Percentiles rank a stretch among this genome's conserved stretches.
These are phyloP conservation scores for Pseudovirgaria hyperparasitica DNA, from an alignment of 2,329 filamentous ascomycete genomes.

Conservation along the genomic window DNA sequence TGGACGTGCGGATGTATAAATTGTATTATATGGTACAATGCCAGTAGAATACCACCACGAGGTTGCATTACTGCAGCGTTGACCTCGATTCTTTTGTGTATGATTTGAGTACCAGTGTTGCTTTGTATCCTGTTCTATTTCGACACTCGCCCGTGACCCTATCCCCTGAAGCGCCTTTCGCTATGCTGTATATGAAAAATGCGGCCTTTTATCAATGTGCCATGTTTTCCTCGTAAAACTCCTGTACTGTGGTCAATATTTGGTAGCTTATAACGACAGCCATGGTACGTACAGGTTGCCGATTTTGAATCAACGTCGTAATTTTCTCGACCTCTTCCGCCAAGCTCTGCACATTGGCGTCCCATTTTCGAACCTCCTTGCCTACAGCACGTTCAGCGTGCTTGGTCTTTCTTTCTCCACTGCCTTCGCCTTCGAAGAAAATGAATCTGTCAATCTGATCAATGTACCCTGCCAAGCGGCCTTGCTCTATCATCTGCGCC, in stretches of 20 bases:
- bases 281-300: conserved; percentile 56
- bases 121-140: not conserved
- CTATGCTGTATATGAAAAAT: conserved; percentile 2
- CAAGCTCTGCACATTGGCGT: conserved; percentile 72
- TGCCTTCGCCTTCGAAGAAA: conserved; percentile 71
- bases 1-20: too few species aligned
- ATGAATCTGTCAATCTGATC: conserved; percentile 87
- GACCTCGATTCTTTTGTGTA: too few species aligned
- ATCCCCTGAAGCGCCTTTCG: conserved; percentile 1
- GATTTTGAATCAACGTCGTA: conserved; percentile 65
- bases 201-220: conserved; percentile 10
- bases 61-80: too few species aligned
- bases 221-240: conserved; percentile 33
- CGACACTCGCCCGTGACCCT: not conserved
- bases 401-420: conserved; percentile 53
- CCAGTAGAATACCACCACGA: too few species aligned
- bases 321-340: conserved; percentile 85
- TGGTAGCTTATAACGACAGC: not conserved
- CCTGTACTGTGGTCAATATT: conserved; percentile 8
- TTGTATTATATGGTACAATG: too few species aligned
- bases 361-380: conserved; percentile 72
- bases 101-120: too few species aligned
- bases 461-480: conserved; percentile 73
- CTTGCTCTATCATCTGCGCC: conserved; percentile 91
- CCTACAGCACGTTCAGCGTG: conserved; percentile 47